phyloP scores from a whole-genome alignment of 192 early-diverging fungal genomes.

The Podila minutissima region DNA sequence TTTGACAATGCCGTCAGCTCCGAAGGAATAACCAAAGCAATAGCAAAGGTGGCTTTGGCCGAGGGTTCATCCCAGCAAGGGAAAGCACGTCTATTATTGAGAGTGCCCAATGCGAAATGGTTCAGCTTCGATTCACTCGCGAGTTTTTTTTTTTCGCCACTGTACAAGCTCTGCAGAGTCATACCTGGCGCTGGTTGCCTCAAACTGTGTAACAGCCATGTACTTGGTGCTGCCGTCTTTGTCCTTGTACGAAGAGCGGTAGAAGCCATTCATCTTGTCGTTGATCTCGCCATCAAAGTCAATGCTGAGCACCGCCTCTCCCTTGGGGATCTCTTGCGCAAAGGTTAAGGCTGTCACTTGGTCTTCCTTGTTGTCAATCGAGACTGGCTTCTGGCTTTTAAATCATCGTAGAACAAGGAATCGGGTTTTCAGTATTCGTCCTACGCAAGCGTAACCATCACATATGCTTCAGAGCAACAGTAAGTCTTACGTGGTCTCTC shows the following conservation, averaged over 20 bases:
- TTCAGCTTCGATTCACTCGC: too few relatives aligned
- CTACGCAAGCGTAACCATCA: conserved; percentile 2
- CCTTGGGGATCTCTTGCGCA: conserved; percentile 57
- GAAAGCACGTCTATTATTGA: conserved; percentile 75
- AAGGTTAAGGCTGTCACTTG: conserved; percentile 64
- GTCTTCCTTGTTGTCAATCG: conserved; percentile 48
- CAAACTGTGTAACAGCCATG: conserved; percentile 84
- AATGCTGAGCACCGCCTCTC: conserved; percentile 35
- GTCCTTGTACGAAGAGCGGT: conserved; percentile 74
- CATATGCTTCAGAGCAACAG: neutral
- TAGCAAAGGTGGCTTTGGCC: conserved; percentile 81
- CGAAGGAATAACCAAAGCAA: conserved; percentile 68
- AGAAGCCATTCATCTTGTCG: conserved; percentile 84
- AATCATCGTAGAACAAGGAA: neutral
- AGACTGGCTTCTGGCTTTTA: neutral
- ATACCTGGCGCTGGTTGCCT: conserved; percentile 50
- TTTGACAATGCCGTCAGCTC: conserved; percentile 78
- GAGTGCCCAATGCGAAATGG: too few relatives aligned
- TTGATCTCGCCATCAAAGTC: conserved; percentile 53
- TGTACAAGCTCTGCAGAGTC: too few relatives aligned
- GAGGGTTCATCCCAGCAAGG: conserved; percentile 87
- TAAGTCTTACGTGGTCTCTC: neutral
- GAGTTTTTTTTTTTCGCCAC: too few relatives aligned
- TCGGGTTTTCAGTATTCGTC: conserved; percentile 56
- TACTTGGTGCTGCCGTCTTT: conserved; percentile 56